Evolutionary conservation across 768 basidiomycete species (phyloP), one percentile per base, ranked within the genome.

Genomic region (Suillus fuscotomentosus): DNA sequence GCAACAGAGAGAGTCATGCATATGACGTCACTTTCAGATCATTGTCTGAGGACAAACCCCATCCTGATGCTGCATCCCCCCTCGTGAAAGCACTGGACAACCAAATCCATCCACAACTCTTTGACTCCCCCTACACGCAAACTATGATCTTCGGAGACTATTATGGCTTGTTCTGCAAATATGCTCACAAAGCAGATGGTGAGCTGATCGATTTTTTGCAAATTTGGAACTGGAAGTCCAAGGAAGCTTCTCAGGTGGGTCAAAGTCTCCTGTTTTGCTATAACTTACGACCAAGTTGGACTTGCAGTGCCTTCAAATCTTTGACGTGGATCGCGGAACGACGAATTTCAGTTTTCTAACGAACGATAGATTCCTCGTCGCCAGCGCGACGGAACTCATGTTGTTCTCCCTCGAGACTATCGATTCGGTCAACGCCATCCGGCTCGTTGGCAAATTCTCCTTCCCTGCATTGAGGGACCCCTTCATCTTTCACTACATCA

Each of bases 221-320:
- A 56, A 39, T 57, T 10, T 57, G 56, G 56, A 57, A 57, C 4
- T 57, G 56, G 56, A 57, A 41, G 38, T 22, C 22, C 14, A 57
- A 57, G 56, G 38, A 39, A 3, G 14, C 38, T 13, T 56, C 9
- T 39, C 56, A 39, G 22, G 38, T 57, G 22, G 39, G 56, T 41
- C 14, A 15, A 24, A 9, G 38, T 39, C 38, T 17, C 15, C 22
- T 24, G n/a, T 15, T 57, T 39, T 24, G 14, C 24, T 57, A 9
- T 17, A 2, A 24, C 22, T 57, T 17, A 41, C 14, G 38, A 24
- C 5, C 36, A 1, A 38, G 13, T 6, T 22, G 36, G 8, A 10
- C 22, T 13, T 10, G 14, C 14, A 57, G 38, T 39, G 51, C 27
- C 51, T 57, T 22, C 8, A 39, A 24, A 10, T 17, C 39, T 24